A percentile compares a stretch with the other conserved stretches of the same genome.
Evolutionary conservation across 2,329 filamentous ascomycete species (phyloP).

Genomic region (Rutstroemia sp.): DNA sequence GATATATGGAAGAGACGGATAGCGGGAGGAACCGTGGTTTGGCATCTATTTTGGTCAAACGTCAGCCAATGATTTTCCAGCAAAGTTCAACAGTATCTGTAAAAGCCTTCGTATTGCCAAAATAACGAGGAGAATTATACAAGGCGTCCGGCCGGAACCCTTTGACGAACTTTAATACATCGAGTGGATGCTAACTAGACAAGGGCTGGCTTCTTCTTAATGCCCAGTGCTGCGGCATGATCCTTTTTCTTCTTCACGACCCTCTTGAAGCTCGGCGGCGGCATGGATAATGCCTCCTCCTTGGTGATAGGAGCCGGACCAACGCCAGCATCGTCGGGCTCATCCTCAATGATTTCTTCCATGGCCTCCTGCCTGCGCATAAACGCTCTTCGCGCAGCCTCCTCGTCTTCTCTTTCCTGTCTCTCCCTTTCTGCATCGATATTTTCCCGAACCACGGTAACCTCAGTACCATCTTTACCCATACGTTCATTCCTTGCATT

Average conservation of each 20-base stretch:
- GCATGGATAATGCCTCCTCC: constrained; percentile 33
- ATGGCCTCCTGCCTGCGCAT: constrained; percentile 32
- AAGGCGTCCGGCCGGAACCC: neutral
- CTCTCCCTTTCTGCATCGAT: constrained; percentile 54
- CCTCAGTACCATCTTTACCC: constrained; percentile 58
- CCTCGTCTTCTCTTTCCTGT: constrained; percentile 75
- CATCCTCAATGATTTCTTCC: constrained; percentile 30
- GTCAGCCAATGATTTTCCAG: too few species aligned
- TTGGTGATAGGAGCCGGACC: constrained; percentile 32
- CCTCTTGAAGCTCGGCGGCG: constrained; percentile 64
- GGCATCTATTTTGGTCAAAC: too few species aligned
- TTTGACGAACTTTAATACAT: neutral
- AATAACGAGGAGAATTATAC: neutral
- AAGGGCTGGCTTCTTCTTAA: constrained; percentile 72
- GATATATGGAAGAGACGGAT: too few species aligned
- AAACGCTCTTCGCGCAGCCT: constrained; percentile 74
- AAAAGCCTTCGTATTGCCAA: neutral
- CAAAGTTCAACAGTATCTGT: too few species aligned
- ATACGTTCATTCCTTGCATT: constrained; percentile 83
- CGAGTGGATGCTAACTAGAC: constrained; percentile 31
- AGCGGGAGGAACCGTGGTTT: too few species aligned
- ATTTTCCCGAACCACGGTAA: constrained; percentile 42
- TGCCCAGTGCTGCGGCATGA: constrained; percentile 64
- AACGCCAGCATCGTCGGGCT: constrained; percentile 23
- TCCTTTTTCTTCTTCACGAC: constrained; percentile 85